These are phyloP conservation scores for Ophiostoma sp. DNA, from an alignment of 2,329 filamentous ascomycete species.

Conservation along the genomic window DNA sequence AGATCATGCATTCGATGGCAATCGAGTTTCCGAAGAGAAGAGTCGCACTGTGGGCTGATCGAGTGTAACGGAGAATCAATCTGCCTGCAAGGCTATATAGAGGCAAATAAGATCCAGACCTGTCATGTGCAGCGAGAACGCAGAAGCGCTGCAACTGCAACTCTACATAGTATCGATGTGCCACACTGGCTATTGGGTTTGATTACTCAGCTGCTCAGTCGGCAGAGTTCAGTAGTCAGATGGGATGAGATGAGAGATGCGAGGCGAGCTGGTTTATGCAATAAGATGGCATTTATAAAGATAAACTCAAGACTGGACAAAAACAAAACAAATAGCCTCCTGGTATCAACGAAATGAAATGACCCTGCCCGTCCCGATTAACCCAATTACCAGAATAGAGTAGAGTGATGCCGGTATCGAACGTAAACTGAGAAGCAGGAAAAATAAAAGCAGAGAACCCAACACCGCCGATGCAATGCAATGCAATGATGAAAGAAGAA, in stretches of 20 bases:
- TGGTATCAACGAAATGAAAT: slow-evolving; percentile 3
- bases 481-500: slow-evolving; percentile 6
- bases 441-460: not conserved
- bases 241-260: not conserved
- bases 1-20: not conserved
- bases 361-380: not conserved
- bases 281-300: not conserved
- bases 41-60: not conserved
- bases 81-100: not conserved
- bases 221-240: not conserved
- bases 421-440: not conserved
- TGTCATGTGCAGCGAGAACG: not conserved
- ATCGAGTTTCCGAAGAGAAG: not conserved
- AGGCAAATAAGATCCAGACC: not conserved
- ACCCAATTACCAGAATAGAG: not conserved
- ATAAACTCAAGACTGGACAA: not conserved
- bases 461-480: not conserved
- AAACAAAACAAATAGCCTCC: not conserved
- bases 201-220: too few species aligned
- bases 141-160: not conserved
- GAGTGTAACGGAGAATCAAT: not conserved
- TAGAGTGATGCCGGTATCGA: not conserved
- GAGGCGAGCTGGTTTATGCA: not conserved
- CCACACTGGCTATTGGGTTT: not conserved
- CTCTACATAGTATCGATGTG: not conserved